A percentile compares a stretch with the other conserved stretches of the same genome.
Conservation (phyloP, 805 yeast genomes). For the Nakazawaea wickerhamii region DNA sequence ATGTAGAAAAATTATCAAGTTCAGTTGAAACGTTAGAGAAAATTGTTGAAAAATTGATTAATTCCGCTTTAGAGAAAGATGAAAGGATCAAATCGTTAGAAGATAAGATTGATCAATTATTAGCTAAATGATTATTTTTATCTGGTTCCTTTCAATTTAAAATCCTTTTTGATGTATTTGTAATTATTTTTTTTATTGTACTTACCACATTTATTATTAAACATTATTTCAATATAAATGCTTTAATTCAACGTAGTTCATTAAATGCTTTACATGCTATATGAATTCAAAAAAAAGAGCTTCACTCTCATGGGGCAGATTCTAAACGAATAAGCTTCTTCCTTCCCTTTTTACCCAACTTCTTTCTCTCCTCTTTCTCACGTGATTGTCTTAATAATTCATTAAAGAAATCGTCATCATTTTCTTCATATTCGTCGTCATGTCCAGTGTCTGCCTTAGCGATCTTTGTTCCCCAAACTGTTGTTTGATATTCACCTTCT, state of each 20-base stretch:
- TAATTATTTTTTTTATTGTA: background rate
- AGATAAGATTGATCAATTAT: slow-evolving; percentile 50
- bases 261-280: no score
- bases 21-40: slow-evolving; percentile 54
- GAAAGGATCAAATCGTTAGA: slow-evolving; percentile 54
- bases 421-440: slow-evolving; percentile 34
- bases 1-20: slow-evolving; percentile 60
- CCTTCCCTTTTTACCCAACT: slow-evolving; percentile 38
- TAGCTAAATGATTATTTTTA: slow-evolving; percentile 30
- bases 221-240: no score
- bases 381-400: slow-evolving; percentile 49
- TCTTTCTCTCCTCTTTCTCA: slow-evolving; percentile 35
- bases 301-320: slow-evolving; percentile 11
- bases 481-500: slow-evolving; percentile 31
- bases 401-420: slow-evolving; percentile 38
- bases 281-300: background rate
- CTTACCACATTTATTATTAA: no score
- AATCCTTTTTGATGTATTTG: slow-evolving; percentile 1
- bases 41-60: slow-evolving; percentile 45
- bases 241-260: no score
- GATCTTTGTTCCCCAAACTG: slow-evolving; percentile 76
- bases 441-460: slow-evolving; percentile 34
- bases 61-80: slow-evolving; percentile 60
- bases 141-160: no score
- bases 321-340: slow-evolving; percentile 35